Evolutionary conservation across 495 filamentous ascomycete species (phyloP).

Genomic region (Glarea lozoyensis): DNA sequence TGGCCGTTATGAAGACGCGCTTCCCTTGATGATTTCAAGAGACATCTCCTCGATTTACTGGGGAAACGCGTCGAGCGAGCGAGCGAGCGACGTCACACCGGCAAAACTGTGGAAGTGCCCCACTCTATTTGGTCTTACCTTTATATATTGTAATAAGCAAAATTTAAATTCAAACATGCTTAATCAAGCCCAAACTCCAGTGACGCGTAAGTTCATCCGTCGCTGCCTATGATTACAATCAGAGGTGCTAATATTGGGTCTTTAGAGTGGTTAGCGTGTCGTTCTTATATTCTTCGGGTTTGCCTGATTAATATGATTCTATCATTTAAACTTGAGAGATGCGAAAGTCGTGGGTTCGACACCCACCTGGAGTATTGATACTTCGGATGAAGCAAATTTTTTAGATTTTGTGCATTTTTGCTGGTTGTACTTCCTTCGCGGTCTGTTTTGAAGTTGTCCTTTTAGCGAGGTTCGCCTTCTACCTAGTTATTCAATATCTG

Average conservation of each 20-base stretch:
- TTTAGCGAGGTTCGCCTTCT: no score
- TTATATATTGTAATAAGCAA: constrained; percentile 16
- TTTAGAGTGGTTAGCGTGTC: constrained; percentile 26
- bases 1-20: background rate
- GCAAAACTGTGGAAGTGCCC: background rate
- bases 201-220: constrained; percentile 26
- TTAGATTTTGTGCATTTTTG: no score
- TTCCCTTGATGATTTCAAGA: no score
- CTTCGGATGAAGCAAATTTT: no score
- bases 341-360: constrained; percentile 18
- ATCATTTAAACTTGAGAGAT: constrained; percentile 18
- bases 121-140: background rate
- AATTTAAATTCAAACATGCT: constrained; percentile 18
- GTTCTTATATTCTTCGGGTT: constrained; percentile 26
- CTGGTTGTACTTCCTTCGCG: no score
- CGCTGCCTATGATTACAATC: constrained; percentile 19
- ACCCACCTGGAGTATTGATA: no score
- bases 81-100: background rate
- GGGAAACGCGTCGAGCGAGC: no score
- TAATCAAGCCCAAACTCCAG: constrained; percentile 25
- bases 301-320: constrained; percentile 23
- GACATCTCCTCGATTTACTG: no score
- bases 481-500: no score
- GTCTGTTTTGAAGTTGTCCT: no score
- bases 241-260: constrained; percentile 17